Evolutionary conservation across 2,329 filamentous ascomycete species (phyloP).

Genomic region (Coniella lustricola): DNA sequence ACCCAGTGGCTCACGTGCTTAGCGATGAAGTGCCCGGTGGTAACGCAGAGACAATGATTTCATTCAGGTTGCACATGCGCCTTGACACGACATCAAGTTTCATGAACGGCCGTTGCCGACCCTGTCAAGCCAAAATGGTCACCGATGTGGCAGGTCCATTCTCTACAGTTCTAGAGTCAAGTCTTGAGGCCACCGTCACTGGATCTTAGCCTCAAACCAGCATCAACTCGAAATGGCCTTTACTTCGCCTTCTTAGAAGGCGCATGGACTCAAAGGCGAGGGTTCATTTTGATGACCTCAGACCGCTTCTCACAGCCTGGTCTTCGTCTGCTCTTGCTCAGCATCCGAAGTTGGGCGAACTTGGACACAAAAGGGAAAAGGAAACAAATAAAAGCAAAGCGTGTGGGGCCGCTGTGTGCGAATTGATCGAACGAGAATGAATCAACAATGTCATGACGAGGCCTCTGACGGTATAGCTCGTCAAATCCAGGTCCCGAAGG

Average conservation of each 20-base stretch:
- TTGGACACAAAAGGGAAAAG: not conserved
- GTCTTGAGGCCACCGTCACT: conserved; percentile 7
- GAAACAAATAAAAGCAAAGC: no score
- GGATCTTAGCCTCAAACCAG: conserved; percentile 5
- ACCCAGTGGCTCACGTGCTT: conserved; percentile 19
- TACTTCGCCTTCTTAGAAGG: no score
- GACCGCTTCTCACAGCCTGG: conserved; percentile 3
- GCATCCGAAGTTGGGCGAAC: not conserved
- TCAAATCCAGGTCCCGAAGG: conserved; percentile 27
- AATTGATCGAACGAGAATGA: conserved; percentile 10
- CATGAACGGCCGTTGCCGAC: conserved; percentile 25
- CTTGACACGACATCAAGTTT: conserved; percentile 16
- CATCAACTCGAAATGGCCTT: no score
- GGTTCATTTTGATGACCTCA: not conserved
- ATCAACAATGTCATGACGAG: conserved; percentile 18
- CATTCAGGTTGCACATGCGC: conserved; percentile 10
- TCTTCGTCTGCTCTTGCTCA: conserved; percentile 8
- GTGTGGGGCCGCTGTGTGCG: conserved; percentile 2
- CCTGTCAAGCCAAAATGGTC: conserved; percentile 21
- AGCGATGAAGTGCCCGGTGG: conserved; percentile 18
- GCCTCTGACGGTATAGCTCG: conserved; percentile 21
- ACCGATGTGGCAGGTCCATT: conserved; percentile 12
- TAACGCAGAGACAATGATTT: conserved; percentile 17
- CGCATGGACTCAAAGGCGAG: not conserved
- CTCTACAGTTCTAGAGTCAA: not conserved